phyloP scores from a whole-genome alignment of 2,329 filamentous ascomycete genomes.

The Sphaerulina musiva region DNA sequence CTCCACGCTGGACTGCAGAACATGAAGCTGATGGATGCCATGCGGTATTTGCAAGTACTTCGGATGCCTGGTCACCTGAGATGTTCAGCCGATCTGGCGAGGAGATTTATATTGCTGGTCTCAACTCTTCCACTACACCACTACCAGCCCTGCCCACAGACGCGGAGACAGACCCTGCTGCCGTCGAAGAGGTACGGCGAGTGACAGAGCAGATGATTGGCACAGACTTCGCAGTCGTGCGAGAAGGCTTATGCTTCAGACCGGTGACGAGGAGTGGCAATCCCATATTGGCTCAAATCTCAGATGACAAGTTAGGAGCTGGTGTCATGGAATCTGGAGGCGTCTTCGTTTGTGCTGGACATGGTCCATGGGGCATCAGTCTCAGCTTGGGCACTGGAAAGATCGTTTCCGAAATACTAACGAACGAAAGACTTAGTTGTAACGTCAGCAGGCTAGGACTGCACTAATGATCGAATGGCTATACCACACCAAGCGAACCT shows the following conservation, averaged over 20 bases:
- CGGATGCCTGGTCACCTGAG: slow-evolving; percentile 59
- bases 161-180: slow-evolving; percentile 41
- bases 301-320: slow-evolving; percentile 50
- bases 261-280: slow-evolving; percentile 59
- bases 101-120: slow-evolving; percentile 65
- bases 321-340: slow-evolving; percentile 51
- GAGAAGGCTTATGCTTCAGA: slow-evolving; percentile 65
- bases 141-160: slow-evolving; percentile 54
- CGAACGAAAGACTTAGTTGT: slow-evolving; percentile 42
- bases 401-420: slow-evolving; percentile 59
- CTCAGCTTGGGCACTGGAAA: slow-evolving; percentile 74
- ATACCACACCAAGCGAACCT: no score
- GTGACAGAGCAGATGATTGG: slow-evolving; percentile 48
- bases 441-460: slow-evolving; percentile 50
- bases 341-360: slow-evolving; percentile 74
- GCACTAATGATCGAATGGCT: neutral
- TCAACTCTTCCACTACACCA: slow-evolving; percentile 57
- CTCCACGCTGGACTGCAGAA: slow-evolving; percentile 48
- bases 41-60: slow-evolving; percentile 60
- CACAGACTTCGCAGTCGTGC: slow-evolving; percentile 54
- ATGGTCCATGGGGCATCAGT: slow-evolving; percentile 99
- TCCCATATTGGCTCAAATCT: slow-evolving; percentile 56
- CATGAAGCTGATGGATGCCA: slow-evolving; percentile 51
- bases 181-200: slow-evolving; percentile 47
- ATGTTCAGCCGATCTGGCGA: slow-evolving; percentile 61